Evolutionary conservation across 768 basidiomycete species (phyloP), one percentile per base, ranked within the genome.

Genomic region (Calocybe indica): DNA sequence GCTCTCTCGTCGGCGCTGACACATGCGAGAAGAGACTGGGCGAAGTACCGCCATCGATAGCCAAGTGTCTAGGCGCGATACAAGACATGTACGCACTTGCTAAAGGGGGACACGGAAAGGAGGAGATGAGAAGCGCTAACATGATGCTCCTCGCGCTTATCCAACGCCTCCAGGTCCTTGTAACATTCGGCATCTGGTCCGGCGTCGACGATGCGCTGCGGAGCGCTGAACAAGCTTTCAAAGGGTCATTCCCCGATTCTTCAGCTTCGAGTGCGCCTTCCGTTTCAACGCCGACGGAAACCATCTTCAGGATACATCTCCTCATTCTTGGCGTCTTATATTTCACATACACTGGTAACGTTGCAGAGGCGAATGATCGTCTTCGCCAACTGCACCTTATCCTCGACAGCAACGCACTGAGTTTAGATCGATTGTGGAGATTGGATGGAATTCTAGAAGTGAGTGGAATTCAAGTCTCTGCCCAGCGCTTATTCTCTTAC

Each of bases 321-420:
- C 78, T 90, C 15, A 72, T 87, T 42, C 63, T 87, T 14, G 73
- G 78, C 3, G 69, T 85, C 7, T 60, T 82, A 14, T 85, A 75
- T 56, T 71, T 79, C 54, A 85, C 84, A 0, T 81, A 86, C 52
- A 63, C 64, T 0, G 85, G 85, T 6, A 66, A 70, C 44, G 67
- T 75, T 5, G 58, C 67, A 12, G 65, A 69, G 10, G 72, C 78
- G 0, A 68, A 75, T n/a, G 60, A 66, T 6, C 67, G 86, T 13
- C 63, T 89, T 32, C 68, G 73, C 34, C 69, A 70, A 39, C 61
- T 91, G 1, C 88, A 91, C 59, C 69, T 74, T n/a, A 61, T 87
- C 28, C 71, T 90, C 43, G 88, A 90, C 56, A 67, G 34, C 29
- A 9, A 48, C 28, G 38, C 37, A 2, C 44, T 38, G 59, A 58